These are phyloP conservation scores for Sporobolus alterniflorus DNA, from an alignment of 202 grass and related monocot species.

Conservation along the genomic window DNA sequence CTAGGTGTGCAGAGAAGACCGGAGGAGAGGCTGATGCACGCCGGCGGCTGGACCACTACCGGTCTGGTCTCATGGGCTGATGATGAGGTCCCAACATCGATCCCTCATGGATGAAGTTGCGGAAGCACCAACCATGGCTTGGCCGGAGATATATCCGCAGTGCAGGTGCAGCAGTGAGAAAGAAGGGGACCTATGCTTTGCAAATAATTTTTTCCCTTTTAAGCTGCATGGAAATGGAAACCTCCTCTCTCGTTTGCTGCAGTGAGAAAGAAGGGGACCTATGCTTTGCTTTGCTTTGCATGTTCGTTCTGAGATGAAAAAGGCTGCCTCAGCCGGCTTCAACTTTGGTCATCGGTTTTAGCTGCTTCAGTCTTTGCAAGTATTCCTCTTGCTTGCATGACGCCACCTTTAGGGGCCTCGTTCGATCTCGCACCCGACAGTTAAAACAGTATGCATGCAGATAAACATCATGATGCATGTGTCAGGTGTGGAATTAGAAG, in stretches of 20 bases:
- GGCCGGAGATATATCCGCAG: neutral
- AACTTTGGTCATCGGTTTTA: neutral
- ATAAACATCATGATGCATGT: constrained; percentile 34
- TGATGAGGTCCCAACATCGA: constrained; percentile 21
- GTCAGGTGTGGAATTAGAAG: constrained; percentile 54
- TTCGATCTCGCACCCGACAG: neutral
- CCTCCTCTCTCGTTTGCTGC: neutral
- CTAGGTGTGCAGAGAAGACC: neutral
- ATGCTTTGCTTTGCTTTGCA: constrained; percentile 8
- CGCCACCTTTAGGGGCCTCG: neutral
- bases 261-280: neutral
- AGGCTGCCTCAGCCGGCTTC: constrained; percentile 32
- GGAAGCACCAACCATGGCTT: constrained; percentile 4
- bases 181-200: too few species aligned
- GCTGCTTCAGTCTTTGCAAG: constrained; percentile 18
- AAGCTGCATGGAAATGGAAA: constrained; percentile 43
- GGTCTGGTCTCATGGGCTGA: too few species aligned
- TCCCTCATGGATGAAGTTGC: constrained; percentile 23
- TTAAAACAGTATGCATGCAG: neutral
- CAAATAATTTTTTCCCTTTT: too few species aligned
- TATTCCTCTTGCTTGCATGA: neutral
- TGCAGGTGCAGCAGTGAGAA: neutral
- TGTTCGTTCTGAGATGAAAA: constrained; percentile 31
- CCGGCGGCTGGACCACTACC: constrained; percentile 32
- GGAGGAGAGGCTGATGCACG: constrained; percentile 1